phyloP scores from a whole-genome alignment of 2,329 filamentous ascomycete genomes.

The Davidsoniella virescens region DNA sequence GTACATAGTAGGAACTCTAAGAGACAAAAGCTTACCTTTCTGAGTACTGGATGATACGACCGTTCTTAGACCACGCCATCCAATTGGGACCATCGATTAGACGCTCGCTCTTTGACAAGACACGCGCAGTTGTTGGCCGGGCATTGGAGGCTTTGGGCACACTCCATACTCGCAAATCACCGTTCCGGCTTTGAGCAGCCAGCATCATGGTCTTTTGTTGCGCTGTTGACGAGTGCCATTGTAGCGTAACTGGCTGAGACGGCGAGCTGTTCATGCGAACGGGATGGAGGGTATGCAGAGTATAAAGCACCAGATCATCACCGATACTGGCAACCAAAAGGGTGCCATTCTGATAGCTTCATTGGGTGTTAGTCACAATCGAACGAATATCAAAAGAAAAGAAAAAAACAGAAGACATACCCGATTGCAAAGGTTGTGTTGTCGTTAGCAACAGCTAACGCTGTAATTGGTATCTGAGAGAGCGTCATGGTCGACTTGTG shows the following conservation, averaged over 20 bases:
- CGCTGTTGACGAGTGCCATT: constrained; percentile 93
- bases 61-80: constrained; percentile 98
- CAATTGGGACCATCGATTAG: constrained; percentile 67
- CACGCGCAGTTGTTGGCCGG: constrained; percentile 77
- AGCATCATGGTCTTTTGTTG: constrained; percentile 97
- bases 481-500: constrained; percentile 84
- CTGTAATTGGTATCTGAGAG: constrained; percentile 83
- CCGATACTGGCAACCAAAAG: constrained; percentile 79
- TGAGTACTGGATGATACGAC: constrained; percentile 80
- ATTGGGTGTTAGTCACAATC: constrained; percentile 14
- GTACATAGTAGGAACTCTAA: constrained; percentile 12
- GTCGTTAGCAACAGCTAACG: constrained; percentile 74
- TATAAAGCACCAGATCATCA: constrained; percentile 63
- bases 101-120: constrained; percentile 59
- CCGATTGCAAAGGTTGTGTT: constrained; percentile 93
- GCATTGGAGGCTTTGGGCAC: constrained; percentile 63
- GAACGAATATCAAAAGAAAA: not conserved
- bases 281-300: constrained; percentile 52
- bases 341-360: constrained; percentile 85
- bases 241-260: constrained; percentile 70
- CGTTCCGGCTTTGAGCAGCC: constrained; percentile 79
- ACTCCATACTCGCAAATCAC: constrained; percentile 91
- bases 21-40: constrained; percentile 58
- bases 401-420: constrained; percentile 30
- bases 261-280: constrained; percentile 70